Conservation (phyloP, 2,329 filamentous ascomycete species). For the Hymenoscyphus fructigenus region DNA sequence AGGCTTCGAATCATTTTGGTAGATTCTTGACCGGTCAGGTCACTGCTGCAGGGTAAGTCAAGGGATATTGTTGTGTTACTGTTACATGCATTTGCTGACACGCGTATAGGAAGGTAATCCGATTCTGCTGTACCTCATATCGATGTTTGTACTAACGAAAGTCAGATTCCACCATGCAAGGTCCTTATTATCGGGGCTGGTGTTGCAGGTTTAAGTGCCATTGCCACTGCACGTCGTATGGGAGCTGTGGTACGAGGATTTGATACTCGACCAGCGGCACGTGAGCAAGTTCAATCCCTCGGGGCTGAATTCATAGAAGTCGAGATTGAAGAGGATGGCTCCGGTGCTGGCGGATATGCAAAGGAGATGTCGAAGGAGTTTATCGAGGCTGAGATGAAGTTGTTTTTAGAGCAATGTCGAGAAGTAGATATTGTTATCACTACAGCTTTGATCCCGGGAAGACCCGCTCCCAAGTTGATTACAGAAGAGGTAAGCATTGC, state of each 20-base stretch:
- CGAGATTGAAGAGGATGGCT: constrained; percentile 78
- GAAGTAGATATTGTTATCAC: constrained; percentile 94
- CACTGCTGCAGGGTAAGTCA: constrained; percentile 71
- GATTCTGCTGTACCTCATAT: constrained; percentile 3
- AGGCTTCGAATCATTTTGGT: constrained; percentile 86
- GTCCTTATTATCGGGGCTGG: constrained; percentile 88
- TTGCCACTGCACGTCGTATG: constrained; percentile 80
- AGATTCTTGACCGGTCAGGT: constrained; percentile 87
- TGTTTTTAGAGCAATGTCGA: constrained; percentile 82
- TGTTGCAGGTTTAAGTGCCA: constrained; percentile 84
- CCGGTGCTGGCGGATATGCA: constrained; percentile 81
- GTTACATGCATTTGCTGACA: constrained; percentile 29
- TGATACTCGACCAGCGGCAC: constrained; percentile 82
- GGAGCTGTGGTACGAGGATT: constrained; percentile 89
- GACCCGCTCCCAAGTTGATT: constrained; percentile 79
- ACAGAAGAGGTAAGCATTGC: constrained; percentile 57
- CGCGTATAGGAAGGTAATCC: constrained; percentile 32
- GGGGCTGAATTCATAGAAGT: constrained; percentile 91
- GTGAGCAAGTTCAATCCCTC: constrained; percentile 86
- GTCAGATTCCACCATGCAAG: constrained; percentile 83
- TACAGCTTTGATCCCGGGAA: constrained; percentile 86
- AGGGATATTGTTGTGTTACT: neutral
- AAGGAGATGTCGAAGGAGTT: constrained; percentile 96
- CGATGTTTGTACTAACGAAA: constrained; percentile 15
- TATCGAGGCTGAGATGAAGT: constrained; percentile 87